Evolutionary conservation across 2,329 filamentous ascomycete species (phyloP).

Genomic region (Aureobasidium sp.): DNA sequence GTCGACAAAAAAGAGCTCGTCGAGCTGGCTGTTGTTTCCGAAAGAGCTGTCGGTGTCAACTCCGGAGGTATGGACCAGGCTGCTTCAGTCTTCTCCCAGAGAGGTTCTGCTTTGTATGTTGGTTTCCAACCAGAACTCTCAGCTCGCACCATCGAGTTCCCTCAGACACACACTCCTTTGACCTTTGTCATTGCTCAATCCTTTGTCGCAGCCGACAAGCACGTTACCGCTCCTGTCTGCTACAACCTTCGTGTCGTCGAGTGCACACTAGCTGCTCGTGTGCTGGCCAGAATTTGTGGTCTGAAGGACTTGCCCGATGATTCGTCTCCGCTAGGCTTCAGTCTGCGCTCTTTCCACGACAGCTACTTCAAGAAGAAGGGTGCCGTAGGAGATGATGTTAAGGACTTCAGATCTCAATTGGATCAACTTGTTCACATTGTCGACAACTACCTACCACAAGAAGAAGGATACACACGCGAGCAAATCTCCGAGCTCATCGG

Average conservation of each 20-base stretch:
- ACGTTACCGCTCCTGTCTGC: conserved; percentile 83
- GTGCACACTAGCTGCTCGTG: conserved; percentile 75
- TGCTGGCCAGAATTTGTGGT: conserved; percentile 51
- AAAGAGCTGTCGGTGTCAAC: conserved; percentile 91
- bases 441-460: conserved; percentile 61
- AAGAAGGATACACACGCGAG: conserved; percentile 79
- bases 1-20: conserved; percentile 89
- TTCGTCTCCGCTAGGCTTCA: conserved; percentile 72
- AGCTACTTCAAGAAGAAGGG: conserved; percentile 58
- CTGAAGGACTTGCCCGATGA: conserved; percentile 63
- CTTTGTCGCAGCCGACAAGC: conserved; percentile 90
- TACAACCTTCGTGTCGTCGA: conserved; percentile 98
- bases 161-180: conserved; percentile 69
- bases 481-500: conserved; percentile 69
- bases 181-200: conserved; percentile 92
- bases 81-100: conserved; percentile 85
- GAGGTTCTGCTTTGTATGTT: conserved; percentile 80
- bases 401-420: conserved; percentile 54
- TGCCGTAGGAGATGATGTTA: conserved; percentile 39
- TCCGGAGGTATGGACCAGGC: conserved; percentile 98
- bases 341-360: conserved; percentile 79
- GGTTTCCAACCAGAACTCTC: conserved; percentile 74
- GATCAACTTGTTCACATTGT: conserved; percentile 62
- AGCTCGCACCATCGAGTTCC: conserved; percentile 72
- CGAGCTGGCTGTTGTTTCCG: conserved; percentile 88